Evolutionary conservation across 2,329 filamentous ascomycete genomes (phyloP).

Genomic region (Plectosphaerella plurivora): DNA sequence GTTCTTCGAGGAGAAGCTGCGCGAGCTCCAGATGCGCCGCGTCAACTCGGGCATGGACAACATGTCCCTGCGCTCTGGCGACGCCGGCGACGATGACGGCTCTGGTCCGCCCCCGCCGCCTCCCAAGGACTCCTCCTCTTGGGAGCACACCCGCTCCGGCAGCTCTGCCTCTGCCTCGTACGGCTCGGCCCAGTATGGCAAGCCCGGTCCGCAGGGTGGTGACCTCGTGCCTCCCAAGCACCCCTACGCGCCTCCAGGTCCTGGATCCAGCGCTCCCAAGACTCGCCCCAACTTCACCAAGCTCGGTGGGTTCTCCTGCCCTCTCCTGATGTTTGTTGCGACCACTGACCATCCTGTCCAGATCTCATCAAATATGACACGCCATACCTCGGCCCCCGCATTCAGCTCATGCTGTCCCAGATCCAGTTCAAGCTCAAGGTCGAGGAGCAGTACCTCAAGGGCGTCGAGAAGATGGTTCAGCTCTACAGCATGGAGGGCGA

Average conservation of each 20-base stretch:
- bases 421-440: conserved; percentile 98
- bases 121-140: conserved; percentile 60
- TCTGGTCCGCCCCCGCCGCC: conserved; percentile 59
- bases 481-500: conserved; percentile 97
- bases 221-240: conserved; percentile 78
- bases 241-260: conserved; percentile 71
- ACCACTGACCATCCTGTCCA: conserved; percentile 28
- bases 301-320: conserved; percentile 62
- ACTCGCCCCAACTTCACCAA: conserved; percentile 89
- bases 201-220: conserved; percentile 55
- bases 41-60: conserved; percentile 63
- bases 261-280: conserved; percentile 65
- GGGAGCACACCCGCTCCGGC: conserved; percentile 16
- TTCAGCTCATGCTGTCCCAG: conserved; percentile 98
- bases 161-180: conserved; percentile 59
- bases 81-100: conserved; percentile 33
- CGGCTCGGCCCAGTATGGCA: conserved; percentile 50
- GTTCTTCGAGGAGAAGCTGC: conserved; percentile 90
- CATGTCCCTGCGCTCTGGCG: conserved; percentile 53
- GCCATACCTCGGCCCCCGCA: conserved; percentile 88
- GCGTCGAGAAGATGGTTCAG: conserved; percentile 98
- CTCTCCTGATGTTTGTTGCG: not conserved
- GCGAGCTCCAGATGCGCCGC: conserved; percentile 79
- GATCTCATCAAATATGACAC: conserved; percentile 99
- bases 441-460: conserved; percentile 97